Percentiles rank a stretch among this genome's conserved stretches.
phyloP scores from a whole-genome alignment of 805 yeast genomes.

The Tetrapisispora namnaoensis region DNA sequence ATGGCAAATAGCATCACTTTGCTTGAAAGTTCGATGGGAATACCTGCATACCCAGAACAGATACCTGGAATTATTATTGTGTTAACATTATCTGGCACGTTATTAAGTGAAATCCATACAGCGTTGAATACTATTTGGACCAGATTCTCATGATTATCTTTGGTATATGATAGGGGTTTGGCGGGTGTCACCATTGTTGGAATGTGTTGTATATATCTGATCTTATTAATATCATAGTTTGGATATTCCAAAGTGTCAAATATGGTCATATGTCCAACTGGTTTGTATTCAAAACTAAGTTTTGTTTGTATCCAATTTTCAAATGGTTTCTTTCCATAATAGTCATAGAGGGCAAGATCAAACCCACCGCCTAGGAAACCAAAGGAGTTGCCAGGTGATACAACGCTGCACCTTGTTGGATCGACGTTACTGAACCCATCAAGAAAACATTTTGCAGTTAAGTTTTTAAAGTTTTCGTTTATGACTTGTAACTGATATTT shows the following conservation, averaged over 20 bases:
- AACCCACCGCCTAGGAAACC: conserved; percentile 46
- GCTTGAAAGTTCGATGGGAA: conserved; percentile 20
- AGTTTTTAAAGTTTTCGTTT: not conserved
- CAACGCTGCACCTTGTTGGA: conserved; percentile 22
- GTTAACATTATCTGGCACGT: conserved; percentile 15
- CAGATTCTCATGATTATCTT: conserved; percentile 15
- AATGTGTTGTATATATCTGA: conserved; percentile 23
- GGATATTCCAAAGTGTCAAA: not conserved
- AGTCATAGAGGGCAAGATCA: conserved; percentile 28
- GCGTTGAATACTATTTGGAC: conserved; percentile 23
- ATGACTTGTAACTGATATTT: not conserved
- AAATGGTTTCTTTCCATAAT: conserved; percentile 21
- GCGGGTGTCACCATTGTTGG: conserved; percentile 27
- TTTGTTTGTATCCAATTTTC: conserved; percentile 23
- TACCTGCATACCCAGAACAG: conserved; percentile 28
- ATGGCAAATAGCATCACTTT: conserved; percentile 26
- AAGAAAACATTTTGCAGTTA: not conserved
- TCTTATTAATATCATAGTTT: conserved; percentile 4
- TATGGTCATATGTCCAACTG: conserved; percentile 15
- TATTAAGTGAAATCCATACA: conserved; percentile 19
- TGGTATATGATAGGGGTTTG: conserved; percentile 9
- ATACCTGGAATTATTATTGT: conserved; percentile 25
- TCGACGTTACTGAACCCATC: not conserved
- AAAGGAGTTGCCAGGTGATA: conserved; percentile 44
- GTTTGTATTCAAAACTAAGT: conserved; percentile 16